phyloP scores from a whole-genome alignment of 768 basidiomycete species.

The Boletellus sp. region DNA sequence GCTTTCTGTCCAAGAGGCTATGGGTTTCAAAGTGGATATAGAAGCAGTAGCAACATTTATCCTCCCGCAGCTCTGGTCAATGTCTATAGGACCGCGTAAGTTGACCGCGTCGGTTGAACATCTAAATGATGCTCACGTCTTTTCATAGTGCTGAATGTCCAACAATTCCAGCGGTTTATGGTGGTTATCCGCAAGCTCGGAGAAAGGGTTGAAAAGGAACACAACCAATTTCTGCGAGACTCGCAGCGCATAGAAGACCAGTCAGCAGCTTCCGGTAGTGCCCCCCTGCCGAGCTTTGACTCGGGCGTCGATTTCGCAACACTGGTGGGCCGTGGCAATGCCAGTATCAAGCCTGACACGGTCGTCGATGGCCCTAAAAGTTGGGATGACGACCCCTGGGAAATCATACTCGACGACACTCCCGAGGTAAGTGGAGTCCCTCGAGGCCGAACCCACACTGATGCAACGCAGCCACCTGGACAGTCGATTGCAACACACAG shows the following conservation, averaged over 20 bases:
- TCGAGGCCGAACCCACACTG: neutral
- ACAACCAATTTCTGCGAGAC: conserved; percentile 88
- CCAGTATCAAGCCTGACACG: conserved; percentile 44
- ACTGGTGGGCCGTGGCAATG: conserved; percentile 62
- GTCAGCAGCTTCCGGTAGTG: conserved; percentile 48
- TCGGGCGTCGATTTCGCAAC: conserved; percentile 81
- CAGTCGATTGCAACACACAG: conserved; percentile 12
- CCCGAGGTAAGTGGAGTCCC: conserved; percentile 20
- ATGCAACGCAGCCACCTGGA: conserved; percentile 15
- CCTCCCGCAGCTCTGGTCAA: conserved; percentile 90
- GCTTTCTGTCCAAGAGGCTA: conserved; percentile 86
- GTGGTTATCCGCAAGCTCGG: conserved; percentile 69
- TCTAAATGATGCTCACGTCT: neutral
- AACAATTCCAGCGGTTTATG: conserved; percentile 95
- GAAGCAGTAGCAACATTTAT: conserved; percentile 89
- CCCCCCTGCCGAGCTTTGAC: conserved; percentile 33
- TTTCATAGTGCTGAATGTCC: conserved; percentile 63
- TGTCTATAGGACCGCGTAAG: conserved; percentile 94
- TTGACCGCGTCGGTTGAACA: conserved; percentile 10
- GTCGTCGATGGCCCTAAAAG: conserved; percentile 36
- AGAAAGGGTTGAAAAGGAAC: conserved; percentile 89
- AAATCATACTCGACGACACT: conserved; percentile 59
- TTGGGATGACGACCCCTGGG: conserved; percentile 88
- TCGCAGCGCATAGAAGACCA: conserved; percentile 86
- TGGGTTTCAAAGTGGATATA: conserved; percentile 92